Evolutionary conservation across 257 asterid genomes (phyloP), one percentile per base, ranked within the genome.

Genomic region (Salvia miltiorrhiza): DNA sequence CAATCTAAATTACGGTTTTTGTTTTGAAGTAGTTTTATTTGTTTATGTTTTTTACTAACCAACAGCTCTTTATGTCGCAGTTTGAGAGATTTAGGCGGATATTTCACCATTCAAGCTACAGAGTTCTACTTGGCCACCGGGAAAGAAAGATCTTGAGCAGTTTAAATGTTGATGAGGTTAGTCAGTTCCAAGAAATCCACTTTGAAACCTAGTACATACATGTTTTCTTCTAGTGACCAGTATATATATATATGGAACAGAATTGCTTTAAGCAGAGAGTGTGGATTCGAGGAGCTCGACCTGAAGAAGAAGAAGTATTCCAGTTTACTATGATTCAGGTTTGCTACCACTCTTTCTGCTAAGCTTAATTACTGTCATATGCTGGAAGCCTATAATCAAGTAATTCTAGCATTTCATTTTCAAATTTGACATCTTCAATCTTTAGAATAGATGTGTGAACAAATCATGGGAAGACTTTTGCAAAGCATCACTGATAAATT

Each of bases 321-420:
- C 94, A 90, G 66, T 83, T 90, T 56, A 87, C 97, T 13, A 87
- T 90, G 98, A 71, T 80, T 83, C 98, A 90, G 96, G 96, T 89
- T 57, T 63, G 65, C 40, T 14, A 40, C 79, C 53, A 50, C 35
- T 43, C 30, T 69, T 47, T 59, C 74, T 63, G 16, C 56, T 9
- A 35, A 43, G n/a, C n/a, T n/a, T n/a, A n/a, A n/a, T n/a, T n/a
- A n/a, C n/a, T n/a, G n/a, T n/a, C n/a, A n/a, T n/a, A 16, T 6
- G 30, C 23, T 28, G 13, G 14, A 26, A 13, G n/a, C 6, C 7
- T 55, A 14, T 10, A 10, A 9, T 9, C 7, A 23, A 54, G 55
- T 48, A 48, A 47, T 7, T 12, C 13, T 48, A 17, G 4, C 12
- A 19, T 48, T 48, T 28, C 61, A 5, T 55, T 55, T 55, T 28